phyloP scores from a whole-genome alignment of 495 filamentous ascomycete genomes.

The Hyaloscypha variabilis region DNA sequence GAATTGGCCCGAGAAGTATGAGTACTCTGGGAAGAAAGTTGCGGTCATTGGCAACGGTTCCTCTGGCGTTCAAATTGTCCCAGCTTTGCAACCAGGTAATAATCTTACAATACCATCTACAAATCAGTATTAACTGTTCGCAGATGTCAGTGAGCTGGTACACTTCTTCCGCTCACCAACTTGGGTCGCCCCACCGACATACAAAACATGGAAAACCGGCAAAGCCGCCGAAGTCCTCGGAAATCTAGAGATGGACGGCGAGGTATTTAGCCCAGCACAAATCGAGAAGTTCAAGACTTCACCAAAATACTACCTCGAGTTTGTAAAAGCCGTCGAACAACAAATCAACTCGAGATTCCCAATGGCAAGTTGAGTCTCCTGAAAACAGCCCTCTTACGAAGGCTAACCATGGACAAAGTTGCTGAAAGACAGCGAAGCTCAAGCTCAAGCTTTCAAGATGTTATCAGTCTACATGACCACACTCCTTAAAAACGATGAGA shows the following conservation, averaged over 20 bases:
- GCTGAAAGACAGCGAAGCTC: slow-evolving; percentile 38
- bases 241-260: slow-evolving; percentile 37
- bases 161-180: slow-evolving; percentile 67
- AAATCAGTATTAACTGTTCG: slow-evolving; percentile 44
- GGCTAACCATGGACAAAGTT: slow-evolving; percentile 22
- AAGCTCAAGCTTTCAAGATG: slow-evolving; percentile 30
- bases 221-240: slow-evolving; percentile 31
- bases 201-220: slow-evolving; percentile 43
- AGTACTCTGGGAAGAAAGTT: slow-evolving; percentile 49
- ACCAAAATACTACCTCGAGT: slow-evolving; percentile 42
- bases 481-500: slow-evolving; percentile 32
- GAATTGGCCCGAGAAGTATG: slow-evolving; percentile 41
- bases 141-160: slow-evolving; percentile 53
- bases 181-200: slow-evolving; percentile 61
- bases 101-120: slow-evolving; percentile 24
- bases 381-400: not conserved
- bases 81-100: slow-evolving; percentile 58
- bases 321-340: slow-evolving; percentile 39
- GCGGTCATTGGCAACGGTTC: slow-evolving; percentile 40
- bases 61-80: slow-evolving; percentile 63
- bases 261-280: slow-evolving; percentile 41
- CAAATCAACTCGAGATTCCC: slow-evolving; percentile 54
- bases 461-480: slow-evolving; percentile 35
- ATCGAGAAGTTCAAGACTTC: slow-evolving; percentile 49
- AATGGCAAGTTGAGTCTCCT: slow-evolving; percentile 32